Base-by-base conservation (phyloP, 2,329 filamentous ascomycete genomes). In the Cladophialophora yegresii region DNA sequence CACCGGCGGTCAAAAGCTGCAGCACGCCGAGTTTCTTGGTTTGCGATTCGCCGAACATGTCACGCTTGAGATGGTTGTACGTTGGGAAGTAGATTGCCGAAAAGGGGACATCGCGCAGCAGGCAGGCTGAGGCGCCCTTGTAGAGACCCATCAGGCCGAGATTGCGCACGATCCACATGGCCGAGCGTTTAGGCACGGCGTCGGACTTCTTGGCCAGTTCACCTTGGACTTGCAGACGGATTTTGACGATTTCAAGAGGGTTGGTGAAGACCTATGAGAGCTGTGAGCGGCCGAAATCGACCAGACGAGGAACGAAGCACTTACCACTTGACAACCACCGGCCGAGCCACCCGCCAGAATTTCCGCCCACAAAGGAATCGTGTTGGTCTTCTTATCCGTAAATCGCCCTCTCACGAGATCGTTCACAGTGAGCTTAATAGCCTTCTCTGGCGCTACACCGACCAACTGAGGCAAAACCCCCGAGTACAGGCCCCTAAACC, bases 61-160 rank as follows among this genome's bases (percentile, higher is more conserved):
- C 93, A 74, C 85, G 87, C 84, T 99, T 99, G 73, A 99, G 80
- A 76, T 99, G 95, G 76, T 86, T 90, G 82, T 99, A 99, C 23
- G 92, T 89, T 1, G 95, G 93, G 87, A 99, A 99, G 83, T 99
- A 99, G 75, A 99, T 99, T 73, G 92, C 92, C 22, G 93, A 98
- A 82, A 99, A 99, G 51, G 95, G 95, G 47, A 98, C 92, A 77
- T 99, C 95, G 71, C 95, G 93, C 69, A 98, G 85, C 73, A 99
- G 83, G 80, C 95, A 99, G 22, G 95, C 95, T 51, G 89, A 92
- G 22, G 93, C 95, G 67, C 95, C 95, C 84, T 97, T 98, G 85
- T 99, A 99, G 71, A 99, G 83, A 63, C 95, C 95, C 56, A 96
- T 83, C 55, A 99, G 86, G 83, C 95, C 95, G 67, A 99, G 83